Evolutionary conservation across 805 yeast species (phyloP), one percentile per base, ranked within the genome.

Genomic region (Scheffersomyces ergatensis): DNA sequence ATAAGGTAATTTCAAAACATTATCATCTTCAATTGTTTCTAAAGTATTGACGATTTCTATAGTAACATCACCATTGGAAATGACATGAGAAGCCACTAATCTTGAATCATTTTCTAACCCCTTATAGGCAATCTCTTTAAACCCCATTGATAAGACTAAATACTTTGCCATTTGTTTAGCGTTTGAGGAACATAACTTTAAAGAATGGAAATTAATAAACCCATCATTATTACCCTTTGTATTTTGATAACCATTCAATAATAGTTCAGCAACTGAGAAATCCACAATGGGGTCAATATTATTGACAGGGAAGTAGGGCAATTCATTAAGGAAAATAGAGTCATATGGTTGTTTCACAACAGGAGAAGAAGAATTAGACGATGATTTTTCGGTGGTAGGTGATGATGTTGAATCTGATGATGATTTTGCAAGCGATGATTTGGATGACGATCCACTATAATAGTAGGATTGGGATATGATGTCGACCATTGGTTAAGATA

Each of bases 161-260:
- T 72, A 76, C 17, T 62, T 55, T 0, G 95, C 82, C 34, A 79
- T 66, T 45, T 78, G 78, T 44, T 77, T 80, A 18, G 92, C 85
- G 47, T 85, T 85, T n/a, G 87, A 76, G 11, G 82, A 84, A 45
- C 82, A 83, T 71, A 84, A 78, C 12, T 84, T 82, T 3, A 85
- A 70, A 51, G 82, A 83, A 60, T 78, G 82, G 54, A 82, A 85
- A n/a, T 74, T 77, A 6, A 60, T 23, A 42, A 69, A 51, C 12
- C 63, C 71, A 51, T 65, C 71, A 15, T 33, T 34, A 3, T 61
- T 41, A 15, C 24, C 44, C 26, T 52, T 56, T 9, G 47, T 40
- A 13, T 20, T 51, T 2, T 27, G 43, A 25, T 48, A 48, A 4
- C 58, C 57, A 37, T 53, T 50, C 4, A 15, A 26, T 7, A 62